Conservation (phyloP, 148 eudicot species). For the Beta vulgaris region DNA sequence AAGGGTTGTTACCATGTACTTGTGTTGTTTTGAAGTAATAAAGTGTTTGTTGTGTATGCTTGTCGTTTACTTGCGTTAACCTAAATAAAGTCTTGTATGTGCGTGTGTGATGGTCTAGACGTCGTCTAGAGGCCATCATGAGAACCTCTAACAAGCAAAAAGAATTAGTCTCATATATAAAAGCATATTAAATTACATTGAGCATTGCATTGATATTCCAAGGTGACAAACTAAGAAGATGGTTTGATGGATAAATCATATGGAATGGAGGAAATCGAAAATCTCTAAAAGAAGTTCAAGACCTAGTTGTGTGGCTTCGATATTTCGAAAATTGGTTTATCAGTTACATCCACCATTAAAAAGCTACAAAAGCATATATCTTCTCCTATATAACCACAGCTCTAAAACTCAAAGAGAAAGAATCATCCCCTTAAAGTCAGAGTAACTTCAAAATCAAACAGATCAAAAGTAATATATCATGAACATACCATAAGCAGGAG, state of each 20-base stretch:
- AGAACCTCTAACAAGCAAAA: no score
- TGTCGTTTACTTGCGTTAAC: no score
- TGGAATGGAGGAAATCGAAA: neutral
- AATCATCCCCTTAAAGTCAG: no score
- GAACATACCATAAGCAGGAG: constrained; percentile 52
- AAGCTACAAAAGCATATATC: neutral
- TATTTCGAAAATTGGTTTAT: neutral
- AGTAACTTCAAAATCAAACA: neutral
- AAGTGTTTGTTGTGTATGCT: no score
- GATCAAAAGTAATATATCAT: neutral
- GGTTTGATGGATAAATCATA: neutral
- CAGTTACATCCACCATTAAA: neutral
- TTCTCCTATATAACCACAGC: neutral
- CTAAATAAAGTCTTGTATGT: no score
- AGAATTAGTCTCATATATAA: no score
- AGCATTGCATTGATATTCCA: neutral
- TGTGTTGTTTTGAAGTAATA: no score
- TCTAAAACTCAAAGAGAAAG: neutral
- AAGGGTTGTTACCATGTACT: no score
- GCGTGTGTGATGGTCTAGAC: no score
- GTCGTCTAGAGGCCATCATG: no score
- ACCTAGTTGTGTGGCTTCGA: neutral
- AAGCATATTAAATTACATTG: no score
- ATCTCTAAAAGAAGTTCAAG: neutral
- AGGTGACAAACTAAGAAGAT: neutral